Conservation (phyloP, 139 green algal genomes). For the Astrephomene gubernaculifera region DNA sequence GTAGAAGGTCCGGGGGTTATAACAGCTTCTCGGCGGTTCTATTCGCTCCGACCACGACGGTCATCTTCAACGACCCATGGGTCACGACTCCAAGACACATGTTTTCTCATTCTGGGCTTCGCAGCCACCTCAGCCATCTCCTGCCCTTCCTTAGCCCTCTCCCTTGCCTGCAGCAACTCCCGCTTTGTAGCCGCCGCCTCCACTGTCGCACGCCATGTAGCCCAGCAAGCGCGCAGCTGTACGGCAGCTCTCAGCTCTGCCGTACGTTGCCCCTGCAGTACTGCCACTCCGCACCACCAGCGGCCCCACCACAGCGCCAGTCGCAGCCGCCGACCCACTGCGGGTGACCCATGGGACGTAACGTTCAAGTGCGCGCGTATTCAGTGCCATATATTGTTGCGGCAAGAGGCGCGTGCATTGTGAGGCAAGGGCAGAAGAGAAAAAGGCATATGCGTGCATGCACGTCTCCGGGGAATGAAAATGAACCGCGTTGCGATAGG, state of each 20-base stretch:
- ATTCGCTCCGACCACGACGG: no score
- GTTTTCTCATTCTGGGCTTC: background rate
- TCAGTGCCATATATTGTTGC: no score
- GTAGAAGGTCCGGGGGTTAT: no score
- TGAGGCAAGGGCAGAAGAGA: no score
- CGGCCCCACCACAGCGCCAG: slow-evolving; percentile 1
- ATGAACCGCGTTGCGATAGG: no score
- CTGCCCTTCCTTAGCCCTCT: background rate
- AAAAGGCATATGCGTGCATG: no score
- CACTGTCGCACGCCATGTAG: background rate
- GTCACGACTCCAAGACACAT: background rate
- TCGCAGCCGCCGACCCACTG: slow-evolving; percentile 30
- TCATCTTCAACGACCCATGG: no score
- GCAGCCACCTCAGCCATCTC: background rate
- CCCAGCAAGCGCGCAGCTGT: slow-evolving; percentile 20
- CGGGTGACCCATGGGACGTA: background rate
- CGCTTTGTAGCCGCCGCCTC: background rate
- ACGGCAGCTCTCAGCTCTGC: slow-evolving; percentile 41
- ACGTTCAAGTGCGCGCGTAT: no score
- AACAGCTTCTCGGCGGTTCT: no score
- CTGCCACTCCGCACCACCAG: slow-evolving; percentile 26
- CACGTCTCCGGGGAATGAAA: no score
- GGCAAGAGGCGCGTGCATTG: no score
- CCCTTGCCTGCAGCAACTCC: slow-evolving; percentile 20
- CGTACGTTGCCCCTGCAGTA: slow-evolving; percentile 36